Percentiles rank a stretch among this genome's conserved stretches.
Evolutionary conservation across 352 stramenopile genomes (phyloP).

Genomic region (Phytophthora europaea): DNA sequence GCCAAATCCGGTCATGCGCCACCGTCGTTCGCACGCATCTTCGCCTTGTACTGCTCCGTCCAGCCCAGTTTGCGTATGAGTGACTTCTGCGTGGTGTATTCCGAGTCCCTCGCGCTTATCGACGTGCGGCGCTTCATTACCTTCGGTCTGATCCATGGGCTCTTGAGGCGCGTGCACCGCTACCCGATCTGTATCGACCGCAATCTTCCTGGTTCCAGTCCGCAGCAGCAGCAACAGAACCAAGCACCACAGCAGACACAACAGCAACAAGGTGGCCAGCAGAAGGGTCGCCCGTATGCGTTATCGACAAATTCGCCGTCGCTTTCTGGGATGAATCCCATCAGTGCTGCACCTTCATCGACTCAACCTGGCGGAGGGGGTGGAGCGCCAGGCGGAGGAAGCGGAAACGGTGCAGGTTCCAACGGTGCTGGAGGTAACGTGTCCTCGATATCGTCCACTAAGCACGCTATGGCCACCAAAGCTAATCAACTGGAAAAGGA

Average conservation of each 20-base stretch:
- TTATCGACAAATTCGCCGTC: conserved; percentile 49
- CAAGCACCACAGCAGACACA: conserved; percentile 39
- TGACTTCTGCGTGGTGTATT: conserved; percentile 86
- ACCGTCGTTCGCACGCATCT: conserved; percentile 81
- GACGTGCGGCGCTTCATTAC: conserved; percentile 88
- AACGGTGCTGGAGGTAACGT: conserved; percentile 44
- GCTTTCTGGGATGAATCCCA: conserved; percentile 45
- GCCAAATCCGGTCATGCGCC: conserved; percentile 69
- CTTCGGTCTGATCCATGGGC: conserved; percentile 90
- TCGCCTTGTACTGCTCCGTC: conserved; percentile 89
- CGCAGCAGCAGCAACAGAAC: conserved; percentile 37
- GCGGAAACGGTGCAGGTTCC: conserved; percentile 22
- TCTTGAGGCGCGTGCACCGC: conserved; percentile 86
- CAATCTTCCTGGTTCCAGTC: conserved; percentile 32
- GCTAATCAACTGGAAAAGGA: conserved; percentile 74
- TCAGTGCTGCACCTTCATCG: conserved; percentile 23
- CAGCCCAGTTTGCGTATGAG: conserved; percentile 86
- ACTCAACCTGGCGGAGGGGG: conserved; percentile 26
- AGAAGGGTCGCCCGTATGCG: conserved; percentile 36
- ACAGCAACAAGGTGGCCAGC: conserved; percentile 44
- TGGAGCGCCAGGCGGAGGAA: conserved; percentile 17
- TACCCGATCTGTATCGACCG: conserved; percentile 83
- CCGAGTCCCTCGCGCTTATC: conserved; percentile 72
- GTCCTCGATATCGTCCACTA: conserved; percentile 32
- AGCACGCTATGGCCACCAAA: conserved; percentile 55